These are phyloP conservation scores for Hypoxylon sp. DNA, from an alignment of 2,329 filamentous ascomycete genomes.

Conservation along the genomic window DNA sequence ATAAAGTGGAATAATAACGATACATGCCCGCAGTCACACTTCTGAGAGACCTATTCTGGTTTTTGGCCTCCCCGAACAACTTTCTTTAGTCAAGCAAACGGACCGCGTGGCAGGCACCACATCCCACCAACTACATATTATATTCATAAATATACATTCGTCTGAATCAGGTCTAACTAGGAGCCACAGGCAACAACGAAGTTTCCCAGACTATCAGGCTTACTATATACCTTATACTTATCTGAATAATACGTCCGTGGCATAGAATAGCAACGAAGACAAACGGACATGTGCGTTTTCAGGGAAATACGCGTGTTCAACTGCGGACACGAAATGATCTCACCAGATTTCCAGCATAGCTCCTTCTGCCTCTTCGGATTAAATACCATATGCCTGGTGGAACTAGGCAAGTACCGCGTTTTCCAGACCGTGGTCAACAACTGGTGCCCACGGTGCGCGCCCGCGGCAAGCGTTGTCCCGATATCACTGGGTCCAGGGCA, in stretches of 20 bases:
- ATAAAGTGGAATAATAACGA: constrained; percentile 6
- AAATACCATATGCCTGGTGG: neutral
- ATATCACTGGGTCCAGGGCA: neutral
- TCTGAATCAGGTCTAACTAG: neutral
- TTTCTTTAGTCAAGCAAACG: constrained; percentile 7
- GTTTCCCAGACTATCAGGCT: neutral
- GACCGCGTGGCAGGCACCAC: constrained; percentile 37
- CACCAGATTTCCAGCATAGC: neutral
- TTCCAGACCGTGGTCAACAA: neutral
- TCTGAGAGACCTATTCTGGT: neutral
- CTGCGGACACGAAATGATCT: constrained; percentile 28
- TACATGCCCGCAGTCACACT: neutral
- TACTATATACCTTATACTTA: neutral
- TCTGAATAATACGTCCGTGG: neutral
- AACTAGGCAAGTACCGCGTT: constrained; percentile 30
- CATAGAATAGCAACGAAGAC: neutral
- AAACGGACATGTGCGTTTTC: constrained; percentile 27
- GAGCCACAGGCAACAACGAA: neutral
- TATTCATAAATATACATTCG: neutral
- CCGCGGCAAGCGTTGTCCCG: neutral
- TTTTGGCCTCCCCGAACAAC: constrained; percentile 18
- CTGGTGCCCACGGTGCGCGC: constrained; percentile 19
- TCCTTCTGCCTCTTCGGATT: constrained; percentile 22
- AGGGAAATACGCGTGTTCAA: constrained; percentile 3
- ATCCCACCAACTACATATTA: neutral